Base-by-base conservation (phyloP, 1,284 basidiomycete genomes). In the Cutaneotrichosporon cutaneum region DNA sequence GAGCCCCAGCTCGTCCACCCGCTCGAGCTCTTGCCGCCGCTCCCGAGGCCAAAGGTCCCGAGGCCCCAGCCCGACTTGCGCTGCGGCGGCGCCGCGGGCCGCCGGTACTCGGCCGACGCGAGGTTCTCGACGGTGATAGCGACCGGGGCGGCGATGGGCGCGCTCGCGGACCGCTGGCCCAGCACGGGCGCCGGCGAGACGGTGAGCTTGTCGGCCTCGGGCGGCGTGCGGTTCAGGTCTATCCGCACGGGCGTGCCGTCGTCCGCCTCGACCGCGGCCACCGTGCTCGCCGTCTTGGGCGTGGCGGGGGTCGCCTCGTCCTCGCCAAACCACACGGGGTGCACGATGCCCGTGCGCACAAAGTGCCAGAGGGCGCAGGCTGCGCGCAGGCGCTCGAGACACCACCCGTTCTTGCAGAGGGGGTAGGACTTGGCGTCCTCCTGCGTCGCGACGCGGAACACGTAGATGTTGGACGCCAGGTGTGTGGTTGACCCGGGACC, bases 281-380 rank as follows among this genome's bases (percentile, higher is more conserved):
- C 30, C 27, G 52, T 54, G 52, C 33, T 54, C n/a, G 54, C 36
- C 39, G 39, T 27, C 54, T 44, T 32, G 7, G 54, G 54, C 18
- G 54, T 55, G 8, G 11, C 36, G n/a, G 36, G 54, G 39, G 44
- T 18, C 9, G 42, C 14, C 14, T 58, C 56, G 42, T 78, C 80
- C 64, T 89, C 90, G 68, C 94, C 92, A 62, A 91, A 86, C 89
- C 94, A 92, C 2, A 96, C 81, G 59, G 87, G 88, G 63, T 92
- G 89, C 32, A 95, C 83, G 61, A 96, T 82, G 18, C 88, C 86
- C 1, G 85, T 87, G 32, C 92, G 86, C 44, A 96, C 85, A 73
- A 92, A 96, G 22, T 89, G 87, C 92, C 94, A 96, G 26, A 96
- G 82, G 11, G 89, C 89, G 76, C 93, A 95, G 21, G 92, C 92